phyloP scores from a whole-genome alignment of 106 monocot species.

The Hemerocallis citrina region DNA sequence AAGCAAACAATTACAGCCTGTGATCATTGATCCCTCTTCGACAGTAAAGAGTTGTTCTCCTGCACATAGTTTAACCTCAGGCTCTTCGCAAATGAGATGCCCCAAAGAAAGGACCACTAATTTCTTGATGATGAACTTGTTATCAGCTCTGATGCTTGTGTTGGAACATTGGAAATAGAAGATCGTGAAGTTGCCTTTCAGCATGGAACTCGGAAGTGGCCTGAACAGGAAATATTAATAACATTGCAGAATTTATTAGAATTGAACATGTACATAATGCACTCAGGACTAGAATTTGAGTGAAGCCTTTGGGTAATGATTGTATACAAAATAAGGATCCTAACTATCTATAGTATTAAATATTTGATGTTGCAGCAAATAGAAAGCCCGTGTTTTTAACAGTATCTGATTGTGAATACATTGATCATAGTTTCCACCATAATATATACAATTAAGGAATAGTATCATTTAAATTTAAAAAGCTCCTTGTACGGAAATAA shows the following conservation, averaged over 20 bases:
- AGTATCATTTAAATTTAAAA: background rate
- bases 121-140: background rate
- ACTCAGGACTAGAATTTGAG: too few species aligned
- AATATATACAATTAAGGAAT: background rate
- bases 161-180: slow-evolving; percentile 44
- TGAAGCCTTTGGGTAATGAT: too few species aligned
- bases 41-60: background rate
- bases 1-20: background rate
- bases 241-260: background rate
- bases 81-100: background rate
- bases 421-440: too few species aligned
- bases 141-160: background rate
- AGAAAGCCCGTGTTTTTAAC: too few species aligned
- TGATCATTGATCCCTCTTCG: background rate
- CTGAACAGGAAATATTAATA: slow-evolving; percentile 17
- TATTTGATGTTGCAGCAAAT: too few species aligned
- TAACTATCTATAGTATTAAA: too few species aligned
- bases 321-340: too few species aligned
- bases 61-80: background rate
- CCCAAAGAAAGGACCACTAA: background rate
- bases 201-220: slow-evolving; percentile 64
- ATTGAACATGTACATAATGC: too few species aligned
- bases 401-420: too few species aligned
- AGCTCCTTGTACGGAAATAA: background rate
- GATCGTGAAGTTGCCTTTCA: slow-evolving; percentile 40